Evolutionary conservation across 2,329 filamentous ascomycete species (phyloP).

Genomic region (Alternaria metachromatica): DNA sequence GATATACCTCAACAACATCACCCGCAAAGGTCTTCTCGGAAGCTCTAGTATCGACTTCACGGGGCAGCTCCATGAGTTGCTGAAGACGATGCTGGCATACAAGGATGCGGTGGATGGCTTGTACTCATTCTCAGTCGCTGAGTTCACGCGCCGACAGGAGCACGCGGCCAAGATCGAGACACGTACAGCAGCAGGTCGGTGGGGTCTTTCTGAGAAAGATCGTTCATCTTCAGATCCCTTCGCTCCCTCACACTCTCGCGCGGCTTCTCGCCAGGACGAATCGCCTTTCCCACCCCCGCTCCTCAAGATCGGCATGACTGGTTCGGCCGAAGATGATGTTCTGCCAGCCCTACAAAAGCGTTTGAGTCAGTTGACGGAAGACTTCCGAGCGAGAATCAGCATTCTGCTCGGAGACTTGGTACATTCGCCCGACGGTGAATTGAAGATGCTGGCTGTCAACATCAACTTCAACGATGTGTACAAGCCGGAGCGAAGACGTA

Average conservation of each 20-base stretch:
- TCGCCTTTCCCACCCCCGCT: conserved; percentile 54
- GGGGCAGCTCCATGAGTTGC: conserved; percentile 86
- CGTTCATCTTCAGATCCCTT: conserved; percentile 33
- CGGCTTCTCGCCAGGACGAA: conserved; percentile 41
- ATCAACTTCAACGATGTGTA: conserved; percentile 99
- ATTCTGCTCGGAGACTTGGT: conserved; percentile 86
- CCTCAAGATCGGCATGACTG: conserved; percentile 39
- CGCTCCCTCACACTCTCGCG: conserved; percentile 20
- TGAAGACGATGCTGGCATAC: conserved; percentile 93
- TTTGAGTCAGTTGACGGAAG: conserved; percentile 72
- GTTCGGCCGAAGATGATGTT: conserved; percentile 64
- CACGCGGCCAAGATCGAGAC: conserved; percentile 74
- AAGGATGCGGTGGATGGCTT: conserved; percentile 92
- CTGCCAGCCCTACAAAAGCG: conserved; percentile 78
- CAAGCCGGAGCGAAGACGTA: conserved; percentile 73
- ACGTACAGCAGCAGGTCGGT: conserved; percentile 68
- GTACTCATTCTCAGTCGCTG: conserved; percentile 92
- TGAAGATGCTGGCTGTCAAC: conserved; percentile 92
- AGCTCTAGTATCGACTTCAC: conserved; percentile 77
- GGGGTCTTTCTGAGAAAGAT: conserved; percentile 66
- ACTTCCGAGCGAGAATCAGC: conserved; percentile 80
- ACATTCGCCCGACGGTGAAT: conserved; percentile 92
- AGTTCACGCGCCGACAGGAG: conserved; percentile 92
- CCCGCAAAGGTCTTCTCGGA: conserved; percentile 91
- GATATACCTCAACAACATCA: conserved; percentile 90